Evolutionary conservation across 441 rosid species (phyloP).

Genomic region (Biscutella laevigata): DNA sequence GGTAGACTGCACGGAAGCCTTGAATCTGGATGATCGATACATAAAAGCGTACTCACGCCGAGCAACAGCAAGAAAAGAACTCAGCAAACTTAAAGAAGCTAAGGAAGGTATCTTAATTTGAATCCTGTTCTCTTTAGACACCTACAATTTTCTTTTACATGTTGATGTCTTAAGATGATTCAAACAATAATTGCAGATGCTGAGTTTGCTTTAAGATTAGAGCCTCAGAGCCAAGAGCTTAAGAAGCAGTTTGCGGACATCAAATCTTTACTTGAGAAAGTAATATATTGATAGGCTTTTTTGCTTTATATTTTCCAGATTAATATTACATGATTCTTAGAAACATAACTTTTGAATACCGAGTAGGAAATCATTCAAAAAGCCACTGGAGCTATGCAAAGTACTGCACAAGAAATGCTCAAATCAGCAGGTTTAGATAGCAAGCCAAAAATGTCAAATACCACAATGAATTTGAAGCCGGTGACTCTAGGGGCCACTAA

Average conservation of each 20-base stretch:
- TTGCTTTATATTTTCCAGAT: neutral
- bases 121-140: neutral
- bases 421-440: conserved; percentile 34
- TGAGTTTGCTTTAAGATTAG: conserved; percentile 74
- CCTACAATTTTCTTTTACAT: neutral
- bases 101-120: conserved; percentile 43
- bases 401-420: conserved; percentile 34
- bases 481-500: conserved; percentile 29
- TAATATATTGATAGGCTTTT: conserved; percentile 10
- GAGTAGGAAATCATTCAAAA: conserved; percentile 56
- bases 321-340: neutral
- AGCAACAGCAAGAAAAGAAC: conserved; percentile 80
- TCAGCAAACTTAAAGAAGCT: conserved; percentile 62
- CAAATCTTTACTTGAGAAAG: conserved; percentile 67
- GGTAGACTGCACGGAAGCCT: conserved; percentile 87
- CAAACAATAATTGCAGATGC: conserved; percentile 61
- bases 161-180: conserved; percentile 9
- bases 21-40: conserved; percentile 81
- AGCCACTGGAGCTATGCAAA: conserved; percentile 47
- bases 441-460: conserved; percentile 14
- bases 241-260: conserved; percentile 69
- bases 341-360: neutral
- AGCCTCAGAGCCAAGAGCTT: conserved; percentile 76
- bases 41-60: conserved; percentile 87
- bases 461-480: conserved; percentile 3